Conservation (phyloP, 2,329 filamentous ascomycete species). For the Delphinella strobiligena region DNA sequence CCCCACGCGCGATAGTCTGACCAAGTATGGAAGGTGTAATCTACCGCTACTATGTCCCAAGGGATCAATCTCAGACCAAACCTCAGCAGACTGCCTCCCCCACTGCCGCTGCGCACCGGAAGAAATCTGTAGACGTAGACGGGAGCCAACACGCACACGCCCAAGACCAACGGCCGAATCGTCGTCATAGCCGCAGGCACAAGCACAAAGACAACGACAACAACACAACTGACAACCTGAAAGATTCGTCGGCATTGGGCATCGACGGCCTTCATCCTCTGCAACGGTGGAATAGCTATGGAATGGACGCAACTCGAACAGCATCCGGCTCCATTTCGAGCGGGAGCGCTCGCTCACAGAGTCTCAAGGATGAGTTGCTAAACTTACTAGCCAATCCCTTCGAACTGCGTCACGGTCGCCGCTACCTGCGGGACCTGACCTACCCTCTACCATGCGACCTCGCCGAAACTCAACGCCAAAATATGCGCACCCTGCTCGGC, state of each 20-base stretch:
- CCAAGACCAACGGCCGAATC: too few relatives aligned
- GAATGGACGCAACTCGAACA: not conserved
- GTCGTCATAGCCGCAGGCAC: not conserved
- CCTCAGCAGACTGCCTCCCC: not conserved
- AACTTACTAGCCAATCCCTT: slow-evolving; percentile 29
- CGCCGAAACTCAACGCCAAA: slow-evolving; percentile 76
- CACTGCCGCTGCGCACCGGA: slow-evolving; percentile 10
- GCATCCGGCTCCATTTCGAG: not conserved
- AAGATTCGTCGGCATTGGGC: too few relatives aligned
- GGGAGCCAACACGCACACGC: too few relatives aligned
- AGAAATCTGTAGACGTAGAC: slow-evolving; percentile 4
- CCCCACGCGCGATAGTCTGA: too few relatives aligned
- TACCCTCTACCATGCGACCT: slow-evolving; percentile 89
- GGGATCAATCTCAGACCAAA: not conserved
- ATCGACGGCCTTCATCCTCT: too few relatives aligned
- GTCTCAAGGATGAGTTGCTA: slow-evolving; percentile 4
- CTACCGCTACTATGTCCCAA: slow-evolving; percentile 12
- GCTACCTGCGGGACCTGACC: slow-evolving; percentile 66
- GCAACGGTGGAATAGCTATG: not conserved
- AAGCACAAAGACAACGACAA: not conserved
- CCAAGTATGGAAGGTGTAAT: slow-evolving; percentile 9
- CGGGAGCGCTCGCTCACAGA: not conserved
- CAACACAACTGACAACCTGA: too few relatives aligned
- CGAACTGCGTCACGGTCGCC: slow-evolving; percentile 63
- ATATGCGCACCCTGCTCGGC: slow-evolving; percentile 67